Evolutionary conservation across 495 filamentous ascomycete genomes (phyloP).

Genomic region (Melanomma pulvis-pyrius): DNA sequence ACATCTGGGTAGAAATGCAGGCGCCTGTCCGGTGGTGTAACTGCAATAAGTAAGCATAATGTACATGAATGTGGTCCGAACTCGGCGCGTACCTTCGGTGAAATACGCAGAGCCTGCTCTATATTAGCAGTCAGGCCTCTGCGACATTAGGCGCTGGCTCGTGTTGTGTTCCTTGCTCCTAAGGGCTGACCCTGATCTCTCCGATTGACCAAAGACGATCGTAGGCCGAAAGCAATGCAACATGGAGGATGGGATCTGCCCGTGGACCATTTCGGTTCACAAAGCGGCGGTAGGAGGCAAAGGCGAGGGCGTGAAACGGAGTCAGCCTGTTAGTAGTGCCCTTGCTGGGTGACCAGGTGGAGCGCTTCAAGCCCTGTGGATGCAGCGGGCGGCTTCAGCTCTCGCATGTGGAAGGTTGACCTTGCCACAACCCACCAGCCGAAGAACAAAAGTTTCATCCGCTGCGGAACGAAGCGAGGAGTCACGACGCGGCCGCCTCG

Average conservation of each 20-base stretch:
- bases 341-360: not conserved
- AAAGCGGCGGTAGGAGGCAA: not conserved
- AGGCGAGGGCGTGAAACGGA: slow-evolving; percentile 9
- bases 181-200: slow-evolving; percentile 2
- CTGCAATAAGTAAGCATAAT: slow-evolving; percentile 29
- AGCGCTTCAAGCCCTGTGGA: not conserved
- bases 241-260: not conserved
- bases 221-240: slow-evolving; percentile 11
- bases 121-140: slow-evolving; percentile 3
- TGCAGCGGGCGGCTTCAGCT: not conserved
- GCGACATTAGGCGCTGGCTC: slow-evolving; percentile 15
- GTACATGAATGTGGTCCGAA: slow-evolving; percentile 15
- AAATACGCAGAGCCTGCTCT: not conserved
- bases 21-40: slow-evolving; percentile 12
- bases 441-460: slow-evolving; percentile 15
- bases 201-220: not conserved
- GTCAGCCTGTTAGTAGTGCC: slow-evolving; percentile 1
- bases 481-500: not conserved
- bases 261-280: not conserved
- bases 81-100: slow-evolving; percentile 11
- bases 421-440: not conserved
- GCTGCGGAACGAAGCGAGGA: not conserved
- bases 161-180: slow-evolving; percentile 1
- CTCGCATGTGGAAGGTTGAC: not conserved
- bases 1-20: not conserved